Conservation (phyloP, 192 early-diverging fungal species). For the Irineochytrium annulatum region DNA sequence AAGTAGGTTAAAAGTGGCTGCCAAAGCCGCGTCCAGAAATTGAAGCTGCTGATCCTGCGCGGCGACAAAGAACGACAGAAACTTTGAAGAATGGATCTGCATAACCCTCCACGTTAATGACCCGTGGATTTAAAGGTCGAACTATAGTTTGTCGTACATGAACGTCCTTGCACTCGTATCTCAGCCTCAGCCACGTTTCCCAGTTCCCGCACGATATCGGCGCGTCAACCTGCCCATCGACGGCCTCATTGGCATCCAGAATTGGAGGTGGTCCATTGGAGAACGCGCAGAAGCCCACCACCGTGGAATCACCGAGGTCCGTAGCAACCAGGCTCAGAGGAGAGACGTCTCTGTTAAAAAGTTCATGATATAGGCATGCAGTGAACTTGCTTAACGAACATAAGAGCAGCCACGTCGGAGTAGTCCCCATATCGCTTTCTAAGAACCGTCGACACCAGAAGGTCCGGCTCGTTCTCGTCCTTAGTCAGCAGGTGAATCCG, state of each 20-base stretch:
- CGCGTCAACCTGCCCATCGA: slow-evolving; percentile 4
- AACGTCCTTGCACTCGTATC: slow-evolving; percentile 37
- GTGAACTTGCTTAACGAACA: slow-evolving; percentile 5
- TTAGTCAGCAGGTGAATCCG: slow-evolving; percentile 32
- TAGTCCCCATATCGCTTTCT: slow-evolving; percentile 6
- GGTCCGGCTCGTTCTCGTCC: slow-evolving; percentile 10
- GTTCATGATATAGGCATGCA: neutral
- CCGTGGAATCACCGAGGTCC: slow-evolving; percentile 17
- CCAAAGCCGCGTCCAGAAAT: slow-evolving; percentile 36
- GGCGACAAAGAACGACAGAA: slow-evolving; percentile 41
- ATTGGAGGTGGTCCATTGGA: slow-evolving; percentile 33
- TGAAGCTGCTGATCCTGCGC: slow-evolving; percentile 17
- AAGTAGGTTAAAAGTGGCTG: slow-evolving; percentile 23
- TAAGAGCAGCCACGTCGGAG: slow-evolving; percentile 2
- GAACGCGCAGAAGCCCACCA: slow-evolving; percentile 36
- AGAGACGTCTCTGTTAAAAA: slow-evolving; percentile 22
- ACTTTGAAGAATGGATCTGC: slow-evolving; percentile 45
- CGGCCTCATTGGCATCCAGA: slow-evolving; percentile 15
- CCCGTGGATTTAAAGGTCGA: neutral
- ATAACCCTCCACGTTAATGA: no score
- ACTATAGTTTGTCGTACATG: slow-evolving; percentile 14
- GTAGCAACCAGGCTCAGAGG: slow-evolving; percentile 33
- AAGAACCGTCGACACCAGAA: slow-evolving; percentile 5
- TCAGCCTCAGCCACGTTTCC: slow-evolving; percentile 31
- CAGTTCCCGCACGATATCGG: slow-evolving; percentile 26